Conservation (phyloP, 129 eudicot species). For the Smallanthus sonchifolius region DNA sequence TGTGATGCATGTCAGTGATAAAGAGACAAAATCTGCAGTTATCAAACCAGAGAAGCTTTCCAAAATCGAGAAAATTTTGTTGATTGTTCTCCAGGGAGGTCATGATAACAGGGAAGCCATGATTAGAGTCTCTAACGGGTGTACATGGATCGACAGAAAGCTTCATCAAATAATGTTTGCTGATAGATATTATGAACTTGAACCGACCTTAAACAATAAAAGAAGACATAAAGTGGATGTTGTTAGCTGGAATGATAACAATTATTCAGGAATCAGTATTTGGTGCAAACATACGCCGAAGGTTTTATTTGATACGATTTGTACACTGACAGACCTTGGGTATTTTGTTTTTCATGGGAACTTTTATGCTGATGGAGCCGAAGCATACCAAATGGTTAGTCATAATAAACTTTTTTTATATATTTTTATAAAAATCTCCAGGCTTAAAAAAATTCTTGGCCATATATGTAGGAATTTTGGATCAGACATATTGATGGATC, state of each 20-base stretch:
- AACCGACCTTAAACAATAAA: neutral
- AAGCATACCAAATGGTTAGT: constrained; percentile 10
- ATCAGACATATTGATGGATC: constrained; percentile 5
- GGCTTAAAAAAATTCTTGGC: neutral
- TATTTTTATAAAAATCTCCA: neutral
- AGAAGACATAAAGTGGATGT: neutral
- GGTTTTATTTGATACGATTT: constrained; percentile 5
- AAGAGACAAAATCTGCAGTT: neutral
- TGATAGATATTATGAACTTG: neutral
- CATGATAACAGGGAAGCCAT: neutral
- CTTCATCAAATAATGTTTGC: neutral
- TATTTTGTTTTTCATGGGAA: constrained; percentile 7
- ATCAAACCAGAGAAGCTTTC: neutral
- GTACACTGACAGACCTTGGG: neutral
- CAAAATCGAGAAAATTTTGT: neutral
- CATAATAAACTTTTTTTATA: neutral
- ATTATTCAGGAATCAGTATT: neutral
- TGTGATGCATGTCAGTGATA: constrained; percentile 1
- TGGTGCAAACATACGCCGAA: neutral
- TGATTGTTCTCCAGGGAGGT: neutral
- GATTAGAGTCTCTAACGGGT: neutral
- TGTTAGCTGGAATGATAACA: neutral
- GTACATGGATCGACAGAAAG: neutral
- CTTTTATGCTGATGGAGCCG: neutral
- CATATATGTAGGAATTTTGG: neutral